Conservation (phyloP, 805 yeast species). For the Martiniozyma abietophila region DNA sequence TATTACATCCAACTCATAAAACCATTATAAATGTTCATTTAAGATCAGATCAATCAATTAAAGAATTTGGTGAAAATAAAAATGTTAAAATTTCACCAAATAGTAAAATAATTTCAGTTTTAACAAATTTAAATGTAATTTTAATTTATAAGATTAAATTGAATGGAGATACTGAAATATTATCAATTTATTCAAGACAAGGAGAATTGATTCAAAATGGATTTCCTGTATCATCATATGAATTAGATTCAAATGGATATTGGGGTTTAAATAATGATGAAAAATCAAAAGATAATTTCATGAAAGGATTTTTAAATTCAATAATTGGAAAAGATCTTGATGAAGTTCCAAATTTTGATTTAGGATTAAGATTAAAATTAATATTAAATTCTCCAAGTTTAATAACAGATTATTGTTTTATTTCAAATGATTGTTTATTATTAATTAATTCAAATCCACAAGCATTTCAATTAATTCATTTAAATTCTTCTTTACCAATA, state of each 20-base stretch:
- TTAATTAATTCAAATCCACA: conserved; percentile 25
- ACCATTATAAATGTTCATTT: conserved; percentile 40
- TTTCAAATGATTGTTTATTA: conserved; percentile 19
- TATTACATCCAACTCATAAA: conserved; percentile 33
- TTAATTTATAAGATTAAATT: conserved; percentile 33
- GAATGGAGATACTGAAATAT: conserved; percentile 23
- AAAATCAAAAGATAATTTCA: conserved; percentile 5
- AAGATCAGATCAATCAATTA: conserved; percentile 34
- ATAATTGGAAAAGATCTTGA: conserved; percentile 17
- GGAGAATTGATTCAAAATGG: conserved; percentile 29
- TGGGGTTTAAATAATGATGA: conserved; percentile 10
- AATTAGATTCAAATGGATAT: conserved; percentile 6
- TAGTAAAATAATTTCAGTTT: conserved; percentile 32
- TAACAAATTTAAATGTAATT: conserved; percentile 31
- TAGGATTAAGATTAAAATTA: conserved; percentile 25
- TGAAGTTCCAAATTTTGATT: conserved; percentile 25
- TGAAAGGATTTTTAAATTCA: conserved; percentile 18
- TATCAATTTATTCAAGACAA: conserved; percentile 22
- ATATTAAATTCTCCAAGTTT: conserved; percentile 28
- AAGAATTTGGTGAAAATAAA: conserved; percentile 38
- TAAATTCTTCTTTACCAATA: no score
- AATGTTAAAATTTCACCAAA: conserved; percentile 28
- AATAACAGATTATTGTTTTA: conserved; percentile 22
- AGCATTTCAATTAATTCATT: conserved; percentile 27
- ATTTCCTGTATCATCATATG: conserved; percentile 9